A percentile compares a stretch with the other conserved stretches of the same genome.
Evolutionary conservation across 352 stramenopile genomes (phyloP).

Genomic region (Globisporangium cystogenes): DNA sequence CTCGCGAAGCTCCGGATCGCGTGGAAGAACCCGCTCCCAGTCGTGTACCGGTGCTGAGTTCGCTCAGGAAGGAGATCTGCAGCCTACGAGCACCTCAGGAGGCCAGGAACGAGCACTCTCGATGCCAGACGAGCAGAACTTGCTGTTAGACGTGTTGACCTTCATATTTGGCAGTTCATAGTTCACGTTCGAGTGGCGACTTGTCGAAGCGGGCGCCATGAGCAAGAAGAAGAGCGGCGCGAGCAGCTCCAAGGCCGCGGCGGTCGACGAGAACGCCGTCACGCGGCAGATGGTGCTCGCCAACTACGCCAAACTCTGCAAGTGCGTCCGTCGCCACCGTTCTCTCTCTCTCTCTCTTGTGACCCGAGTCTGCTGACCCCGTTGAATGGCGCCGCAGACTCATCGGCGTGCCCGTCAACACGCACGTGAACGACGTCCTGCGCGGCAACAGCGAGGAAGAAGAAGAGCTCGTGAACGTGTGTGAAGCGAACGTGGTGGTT

Average conservation of each 20-base stretch:
- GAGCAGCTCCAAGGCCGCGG: constrained; percentile 41
- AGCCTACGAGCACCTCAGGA: no score
- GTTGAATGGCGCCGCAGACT: constrained; percentile 20
- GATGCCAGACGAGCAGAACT: no score
- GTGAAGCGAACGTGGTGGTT: background rate
- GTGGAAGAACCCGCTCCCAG: background rate
- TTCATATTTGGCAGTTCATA: no score
- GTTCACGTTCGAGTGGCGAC: no score
- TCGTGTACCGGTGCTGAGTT: background rate
- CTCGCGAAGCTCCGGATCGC: background rate
- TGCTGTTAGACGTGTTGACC: no score
- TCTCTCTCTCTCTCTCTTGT: no score
- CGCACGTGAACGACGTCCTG: constrained; percentile 65
- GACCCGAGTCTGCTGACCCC: background rate
- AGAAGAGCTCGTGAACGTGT: constrained; percentile 62
- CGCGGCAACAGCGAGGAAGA: constrained; percentile 60
- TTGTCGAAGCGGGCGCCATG: constrained; percentile 19
- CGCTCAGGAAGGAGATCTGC: background rate
- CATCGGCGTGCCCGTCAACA: constrained; percentile 63
- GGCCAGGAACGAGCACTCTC: no score
- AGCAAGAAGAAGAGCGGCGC: constrained; percentile 57
- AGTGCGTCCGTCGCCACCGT: constrained; percentile 18
- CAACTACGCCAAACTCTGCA: constrained; percentile 80
- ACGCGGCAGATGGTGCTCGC: constrained; percentile 49
- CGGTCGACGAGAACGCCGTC: constrained; percentile 61